phyloP scores from a whole-genome alignment of 164 flowering plant genomes.

The Brasenia schreberi region DNA sequence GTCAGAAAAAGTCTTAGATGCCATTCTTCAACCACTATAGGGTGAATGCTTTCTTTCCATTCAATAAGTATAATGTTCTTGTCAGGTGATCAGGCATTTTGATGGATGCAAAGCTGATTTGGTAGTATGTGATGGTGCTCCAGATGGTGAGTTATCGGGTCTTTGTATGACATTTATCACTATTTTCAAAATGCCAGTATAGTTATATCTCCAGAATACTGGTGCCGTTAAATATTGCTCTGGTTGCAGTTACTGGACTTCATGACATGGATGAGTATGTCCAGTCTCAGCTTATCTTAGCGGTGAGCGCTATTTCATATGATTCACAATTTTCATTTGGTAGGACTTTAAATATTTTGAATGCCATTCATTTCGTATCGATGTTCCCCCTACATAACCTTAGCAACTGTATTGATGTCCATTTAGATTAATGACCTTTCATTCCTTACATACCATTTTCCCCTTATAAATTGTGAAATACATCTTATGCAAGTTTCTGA shows the following conservation, averaged over 20 bases:
- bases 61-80: not conserved
- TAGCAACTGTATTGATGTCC: no score
- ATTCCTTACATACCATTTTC: no score
- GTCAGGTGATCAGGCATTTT: conserved; percentile 90
- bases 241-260: conserved; percentile 80
- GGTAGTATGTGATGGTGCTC: conserved; percentile 99
- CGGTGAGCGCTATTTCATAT: conserved; percentile 30
- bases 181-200: not conserved
- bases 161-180: conserved; percentile 1
- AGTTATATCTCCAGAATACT: not conserved
- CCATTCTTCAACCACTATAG: no score
- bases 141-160: conserved; percentile 58
- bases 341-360: no score
- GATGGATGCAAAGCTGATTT: conserved; percentile 98
- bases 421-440: no score
- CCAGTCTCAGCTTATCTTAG: conserved; percentile 88
- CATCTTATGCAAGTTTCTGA: no score
- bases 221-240: not conserved
- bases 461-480: no score
- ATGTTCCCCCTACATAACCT: no score
- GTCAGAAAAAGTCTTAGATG: no score
- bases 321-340: no score
- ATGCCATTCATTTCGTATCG: no score
- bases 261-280: conserved; percentile 99
- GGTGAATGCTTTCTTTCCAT: no score